A percentile compares a stretch with the other conserved stretches of the same genome.
These are phyloP conservation scores for Mycosphaerella arachidis DNA, from an alignment of 2,329 filamentous ascomycete species.

Conservation along the genomic window DNA sequence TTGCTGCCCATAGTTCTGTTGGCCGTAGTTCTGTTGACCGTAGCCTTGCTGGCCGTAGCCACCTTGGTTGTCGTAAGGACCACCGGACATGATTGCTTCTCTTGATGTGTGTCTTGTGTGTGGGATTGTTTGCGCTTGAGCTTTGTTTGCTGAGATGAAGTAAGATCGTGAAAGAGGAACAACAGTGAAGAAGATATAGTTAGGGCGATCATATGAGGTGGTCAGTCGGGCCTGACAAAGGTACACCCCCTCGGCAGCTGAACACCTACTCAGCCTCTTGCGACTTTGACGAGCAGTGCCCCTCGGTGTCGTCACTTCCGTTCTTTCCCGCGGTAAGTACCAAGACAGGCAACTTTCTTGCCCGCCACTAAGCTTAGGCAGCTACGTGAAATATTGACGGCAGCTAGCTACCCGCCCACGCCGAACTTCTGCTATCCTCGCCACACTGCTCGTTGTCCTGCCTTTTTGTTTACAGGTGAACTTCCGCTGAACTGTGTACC, in stretches of 20 bases:
- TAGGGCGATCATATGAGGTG: background rate
- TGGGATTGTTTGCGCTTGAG: background rate
- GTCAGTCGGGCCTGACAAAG: background rate
- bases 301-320: background rate
- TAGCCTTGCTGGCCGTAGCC: constrained; percentile 22
- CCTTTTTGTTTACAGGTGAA: too few species aligned
- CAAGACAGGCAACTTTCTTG: background rate
- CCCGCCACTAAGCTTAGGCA: background rate
- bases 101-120: background rate
- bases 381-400: too few species aligned
- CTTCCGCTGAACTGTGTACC: too few species aligned
- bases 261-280: background rate
- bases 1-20: constrained; percentile 10
- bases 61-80: constrained; percentile 21
- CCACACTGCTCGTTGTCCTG: too few species aligned
- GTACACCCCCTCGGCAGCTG: background rate
- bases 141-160: background rate
- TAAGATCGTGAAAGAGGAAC: background rate
- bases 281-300: background rate
- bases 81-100: constrained; percentile 18
- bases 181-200: constrained; percentile 1
- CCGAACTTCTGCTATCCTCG: too few species aligned
- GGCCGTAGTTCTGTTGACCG: constrained; percentile 21
- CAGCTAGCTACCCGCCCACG: too few species aligned
- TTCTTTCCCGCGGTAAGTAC: background rate